These are phyloP conservation scores for Penicillium waksmanii DNA, from an alignment of 495 filamentous ascomycete genomes.

Conservation along the genomic window DNA sequence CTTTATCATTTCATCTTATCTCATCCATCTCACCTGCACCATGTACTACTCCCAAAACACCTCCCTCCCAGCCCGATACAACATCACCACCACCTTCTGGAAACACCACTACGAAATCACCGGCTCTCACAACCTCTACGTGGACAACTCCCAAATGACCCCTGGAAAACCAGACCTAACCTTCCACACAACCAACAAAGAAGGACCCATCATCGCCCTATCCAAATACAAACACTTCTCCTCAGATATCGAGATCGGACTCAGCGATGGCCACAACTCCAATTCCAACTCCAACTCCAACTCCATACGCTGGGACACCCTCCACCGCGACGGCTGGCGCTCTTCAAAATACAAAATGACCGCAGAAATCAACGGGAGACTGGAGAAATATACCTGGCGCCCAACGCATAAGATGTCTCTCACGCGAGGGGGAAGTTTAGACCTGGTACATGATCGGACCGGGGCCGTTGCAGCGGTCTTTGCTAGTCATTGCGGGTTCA, in stretches of 20 bases:
- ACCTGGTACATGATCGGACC: conserved; percentile 29
- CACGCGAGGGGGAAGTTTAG: conserved; percentile 27
- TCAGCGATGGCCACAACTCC: conserved; percentile 26
- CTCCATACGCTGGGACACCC: conserved; percentile 29
- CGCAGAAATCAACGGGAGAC: conserved; percentile 16
- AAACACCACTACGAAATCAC: conserved; percentile 35
- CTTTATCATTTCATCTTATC: conserved; percentile 12
- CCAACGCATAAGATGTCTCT: conserved; percentile 32
- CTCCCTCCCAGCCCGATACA: conserved; percentile 15
- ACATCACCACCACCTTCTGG: conserved; percentile 33
- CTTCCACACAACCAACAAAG: conserved; percentile 34
- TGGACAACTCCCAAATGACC: conserved; percentile 32
- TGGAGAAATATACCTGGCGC: conserved; percentile 38
- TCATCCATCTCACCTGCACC: conserved; percentile 3
- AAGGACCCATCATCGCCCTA: conserved; percentile 30
- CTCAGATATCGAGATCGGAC: conserved; percentile 34
- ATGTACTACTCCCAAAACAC: conserved; percentile 13
- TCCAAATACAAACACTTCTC: conserved; percentile 44
- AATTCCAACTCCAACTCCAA: neutral
- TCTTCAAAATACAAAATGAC: conserved; percentile 33
- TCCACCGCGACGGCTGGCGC: conserved; percentile 27
- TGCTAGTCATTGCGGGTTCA: conserved; percentile 19
- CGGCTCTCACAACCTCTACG: conserved; percentile 29
- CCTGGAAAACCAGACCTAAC: conserved; percentile 40
- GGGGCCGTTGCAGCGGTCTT: conserved; percentile 36